A percentile compares a stretch with the other conserved stretches of the same genome.
phyloP scores from a whole-genome alignment of 257 asterid species.

The Rehmannia glutinosa region DNA sequence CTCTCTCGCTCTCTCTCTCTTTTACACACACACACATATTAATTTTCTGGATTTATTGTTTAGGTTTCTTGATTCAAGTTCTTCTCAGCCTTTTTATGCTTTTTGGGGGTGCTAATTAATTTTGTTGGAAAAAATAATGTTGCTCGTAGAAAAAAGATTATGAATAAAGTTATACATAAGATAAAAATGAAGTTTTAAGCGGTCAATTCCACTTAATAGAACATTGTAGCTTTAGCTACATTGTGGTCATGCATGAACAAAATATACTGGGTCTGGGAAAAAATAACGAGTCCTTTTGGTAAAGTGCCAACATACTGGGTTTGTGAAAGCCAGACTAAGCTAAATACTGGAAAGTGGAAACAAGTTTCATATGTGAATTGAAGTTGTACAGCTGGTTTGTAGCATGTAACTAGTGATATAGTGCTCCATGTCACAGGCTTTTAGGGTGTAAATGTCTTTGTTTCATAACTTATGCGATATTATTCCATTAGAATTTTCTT shows the following conservation, averaged over 20 bases:
- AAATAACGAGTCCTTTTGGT: too few relatives aligned
- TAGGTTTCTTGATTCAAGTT: not conserved
- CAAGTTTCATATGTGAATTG: not conserved
- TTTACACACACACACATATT: too few relatives aligned
- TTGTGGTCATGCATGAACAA: too few relatives aligned
- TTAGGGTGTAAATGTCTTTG: not conserved
- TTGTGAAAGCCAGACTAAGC: not conserved
- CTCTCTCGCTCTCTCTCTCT: too few relatives aligned
- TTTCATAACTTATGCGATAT: not conserved
- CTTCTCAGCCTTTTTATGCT: not conserved
- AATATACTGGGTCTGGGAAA: too few relatives aligned
- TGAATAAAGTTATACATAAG: not conserved
- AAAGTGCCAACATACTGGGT: not conserved
- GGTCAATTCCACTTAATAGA: too few relatives aligned
- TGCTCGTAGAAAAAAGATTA: not conserved
- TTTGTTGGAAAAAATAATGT: not conserved
- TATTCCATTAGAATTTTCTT: not conserved
- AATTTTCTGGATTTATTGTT: not conserved
- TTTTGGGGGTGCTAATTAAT: not conserved
- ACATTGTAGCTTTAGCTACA: too few relatives aligned
- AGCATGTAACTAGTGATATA: not conserved
- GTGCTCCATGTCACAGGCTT: not conserved
- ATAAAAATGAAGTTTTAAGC: too few relatives aligned
- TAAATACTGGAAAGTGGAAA: not conserved
- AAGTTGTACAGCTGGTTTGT: not conserved